Conservation (phyloP, 208 protist genomes). For the Kentomonas sorsogonicus region DNA sequence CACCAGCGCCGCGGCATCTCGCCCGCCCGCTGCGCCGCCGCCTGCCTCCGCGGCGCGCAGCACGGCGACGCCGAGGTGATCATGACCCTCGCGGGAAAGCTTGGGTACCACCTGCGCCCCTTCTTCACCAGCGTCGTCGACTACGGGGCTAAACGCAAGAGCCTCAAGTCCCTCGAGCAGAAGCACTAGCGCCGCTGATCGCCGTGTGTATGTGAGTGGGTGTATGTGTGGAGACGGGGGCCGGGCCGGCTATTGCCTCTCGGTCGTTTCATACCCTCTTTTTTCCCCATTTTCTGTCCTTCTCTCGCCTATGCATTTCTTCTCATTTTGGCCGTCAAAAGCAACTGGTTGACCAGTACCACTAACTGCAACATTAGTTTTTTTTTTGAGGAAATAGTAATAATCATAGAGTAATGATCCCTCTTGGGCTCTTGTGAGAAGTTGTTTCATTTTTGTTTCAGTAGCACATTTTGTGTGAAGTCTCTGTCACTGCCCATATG, state of each 20-base stretch:
- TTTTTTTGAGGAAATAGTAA: no score
- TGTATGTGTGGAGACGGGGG: no score
- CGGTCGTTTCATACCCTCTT: neutral
- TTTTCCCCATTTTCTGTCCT: neutral
- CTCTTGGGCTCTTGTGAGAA: no score
- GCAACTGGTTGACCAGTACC: no score
- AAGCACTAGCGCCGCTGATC: neutral
- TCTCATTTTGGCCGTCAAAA: no score
- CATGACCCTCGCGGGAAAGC: slow-evolving; percentile 54
- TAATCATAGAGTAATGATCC: no score
- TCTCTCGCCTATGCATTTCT: neutral
- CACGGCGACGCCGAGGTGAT: slow-evolving; percentile 63
- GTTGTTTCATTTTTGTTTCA: no score
- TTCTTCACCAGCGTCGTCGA: slow-evolving; percentile 65
- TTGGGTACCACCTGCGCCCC: slow-evolving; percentile 75
- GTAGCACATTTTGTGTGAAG: no score
- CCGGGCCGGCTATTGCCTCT: neutral
- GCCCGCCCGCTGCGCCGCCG: slow-evolving; percentile 37
- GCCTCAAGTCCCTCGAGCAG: slow-evolving; percentile 55
- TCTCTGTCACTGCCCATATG: no score
- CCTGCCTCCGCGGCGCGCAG: slow-evolving; percentile 52
- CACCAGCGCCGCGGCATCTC: slow-evolving; percentile 56
- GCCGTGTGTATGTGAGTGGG: no score
- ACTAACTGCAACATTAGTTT: no score
- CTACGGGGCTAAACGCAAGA: slow-evolving; percentile 57